Conservation (phyloP, 495 filamentous ascomycete genomes). For the Xylaria sp. region DNA sequence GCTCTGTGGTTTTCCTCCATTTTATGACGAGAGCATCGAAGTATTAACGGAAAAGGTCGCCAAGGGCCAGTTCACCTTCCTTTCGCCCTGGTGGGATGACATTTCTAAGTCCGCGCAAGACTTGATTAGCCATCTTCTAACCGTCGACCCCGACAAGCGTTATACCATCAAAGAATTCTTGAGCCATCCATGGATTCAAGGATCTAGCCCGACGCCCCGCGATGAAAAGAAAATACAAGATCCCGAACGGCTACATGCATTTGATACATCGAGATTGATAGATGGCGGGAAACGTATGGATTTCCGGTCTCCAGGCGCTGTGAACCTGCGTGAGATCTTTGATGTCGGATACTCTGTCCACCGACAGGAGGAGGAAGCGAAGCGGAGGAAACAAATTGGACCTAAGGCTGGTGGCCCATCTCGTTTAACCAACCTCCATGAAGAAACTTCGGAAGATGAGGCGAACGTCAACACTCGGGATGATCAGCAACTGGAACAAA, state of each 20-base stretch:
- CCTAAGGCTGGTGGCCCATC: slow-evolving; percentile 54
- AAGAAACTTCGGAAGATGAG: slow-evolving; percentile 74
- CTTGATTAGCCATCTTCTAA: slow-evolving; percentile 89
- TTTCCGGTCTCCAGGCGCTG: slow-evolving; percentile 93
- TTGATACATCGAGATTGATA: slow-evolving; percentile 62
- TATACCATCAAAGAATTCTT: slow-evolving; percentile 91
- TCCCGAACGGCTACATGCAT: slow-evolving; percentile 54
- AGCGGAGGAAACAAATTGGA: slow-evolving; percentile 83
- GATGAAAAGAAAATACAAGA: slow-evolving; percentile 68
- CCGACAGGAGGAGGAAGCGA: slow-evolving; percentile 93
- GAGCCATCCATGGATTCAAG: slow-evolving; percentile 87
- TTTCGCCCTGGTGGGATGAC: slow-evolving; percentile 99
- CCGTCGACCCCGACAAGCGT: slow-evolving; percentile 89
- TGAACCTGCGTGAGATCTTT: slow-evolving; percentile 96
- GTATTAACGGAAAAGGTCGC: slow-evolving; percentile 98
- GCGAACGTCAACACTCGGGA: slow-evolving; percentile 57
- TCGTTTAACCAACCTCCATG: slow-evolving; percentile 64
- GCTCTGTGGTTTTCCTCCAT: slow-evolving; percentile 95
- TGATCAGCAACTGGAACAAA: slow-evolving; percentile 77
- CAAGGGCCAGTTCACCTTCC: slow-evolving; percentile 94
- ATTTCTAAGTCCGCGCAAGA: slow-evolving; percentile 97
- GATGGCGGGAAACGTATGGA: slow-evolving; percentile 76
- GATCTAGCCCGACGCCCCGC: slow-evolving; percentile 57
- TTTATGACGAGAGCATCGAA: slow-evolving; percentile 98
- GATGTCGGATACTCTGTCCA: slow-evolving; percentile 97